phyloP scores from a whole-genome alignment of 495 filamentous ascomycete genomes.

The Poronia punctata region DNA sequence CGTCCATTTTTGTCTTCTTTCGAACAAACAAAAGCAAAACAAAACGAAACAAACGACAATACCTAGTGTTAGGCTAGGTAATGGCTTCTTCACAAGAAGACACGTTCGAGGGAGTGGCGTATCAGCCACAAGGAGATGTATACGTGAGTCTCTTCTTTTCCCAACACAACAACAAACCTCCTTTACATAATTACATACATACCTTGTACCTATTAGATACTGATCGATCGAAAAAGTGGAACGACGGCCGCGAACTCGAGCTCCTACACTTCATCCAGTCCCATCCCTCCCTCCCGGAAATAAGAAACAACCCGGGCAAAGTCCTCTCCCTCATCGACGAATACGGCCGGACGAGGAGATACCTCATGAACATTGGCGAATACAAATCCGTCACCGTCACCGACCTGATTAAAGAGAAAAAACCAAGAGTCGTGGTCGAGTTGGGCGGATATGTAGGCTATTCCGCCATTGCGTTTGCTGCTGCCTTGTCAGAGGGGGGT shows the following conservation, averaged over 20 bases:
- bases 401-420: slow-evolving; percentile 54
- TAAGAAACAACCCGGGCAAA: slow-evolving; percentile 55
- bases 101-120: slow-evolving; percentile 11
- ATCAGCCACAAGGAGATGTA: slow-evolving; percentile 16
- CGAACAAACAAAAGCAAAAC: too few species aligned
- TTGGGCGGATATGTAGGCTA: slow-evolving; percentile 80
- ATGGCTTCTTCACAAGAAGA: slow-evolving; percentile 17
- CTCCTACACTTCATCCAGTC: slow-evolving; percentile 62
- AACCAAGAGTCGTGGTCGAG: slow-evolving; percentile 67
- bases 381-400: slow-evolving; percentile 63
- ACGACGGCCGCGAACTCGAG: slow-evolving; percentile 67
- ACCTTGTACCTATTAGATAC: too few species aligned
- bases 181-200: too few species aligned
- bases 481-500: slow-evolving; percentile 50
- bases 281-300: slow-evolving; percentile 44
- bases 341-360: slow-evolving; percentile 55
- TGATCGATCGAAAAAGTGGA: too few species aligned
- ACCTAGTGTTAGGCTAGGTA: slow-evolving; percentile 35
- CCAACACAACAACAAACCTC: neutral
- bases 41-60: slow-evolving; percentile 28
- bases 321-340: slow-evolving; percentile 67
- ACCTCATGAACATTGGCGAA: slow-evolving; percentile 74
- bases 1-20: too few species aligned
- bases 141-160: slow-evolving; percentile 13
- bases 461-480: slow-evolving; percentile 64